Conservation (phyloP, 2,329 filamentous ascomycete genomes). For the Colletotrichum tofieldiae region DNA sequence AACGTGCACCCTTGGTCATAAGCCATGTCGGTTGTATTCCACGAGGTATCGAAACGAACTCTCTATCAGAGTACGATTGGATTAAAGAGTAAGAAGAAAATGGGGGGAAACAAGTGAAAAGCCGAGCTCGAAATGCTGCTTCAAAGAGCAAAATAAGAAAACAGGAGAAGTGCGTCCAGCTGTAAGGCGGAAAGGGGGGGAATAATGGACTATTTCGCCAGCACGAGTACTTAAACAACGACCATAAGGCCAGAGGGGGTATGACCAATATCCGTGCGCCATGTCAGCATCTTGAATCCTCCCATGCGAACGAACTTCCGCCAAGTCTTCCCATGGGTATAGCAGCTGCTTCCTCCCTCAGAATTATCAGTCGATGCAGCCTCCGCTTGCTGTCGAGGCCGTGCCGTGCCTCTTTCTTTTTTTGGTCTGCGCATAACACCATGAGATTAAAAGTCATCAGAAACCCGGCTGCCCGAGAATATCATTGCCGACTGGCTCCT, state of each 20-base stretch:
- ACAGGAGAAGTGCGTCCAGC: constrained; percentile 59
- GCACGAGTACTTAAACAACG: constrained; percentile 39
- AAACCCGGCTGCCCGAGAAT: constrained; percentile 35
- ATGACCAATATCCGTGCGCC: constrained; percentile 38
- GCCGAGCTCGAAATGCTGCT: constrained; percentile 47
- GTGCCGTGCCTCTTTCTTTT: constrained; percentile 32
- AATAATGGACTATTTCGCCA: constrained; percentile 42
- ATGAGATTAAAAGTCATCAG: constrained; percentile 43
- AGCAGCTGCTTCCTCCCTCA: constrained; percentile 14
- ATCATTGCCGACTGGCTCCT: constrained; percentile 41
- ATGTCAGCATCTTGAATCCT: constrained; percentile 31
- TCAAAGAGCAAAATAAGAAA: constrained; percentile 52
- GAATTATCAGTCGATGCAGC: constrained; percentile 32
- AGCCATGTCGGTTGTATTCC: constrained; percentile 43
- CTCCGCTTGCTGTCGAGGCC: constrained; percentile 30
- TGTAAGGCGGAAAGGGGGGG: constrained; percentile 52
- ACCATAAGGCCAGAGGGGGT: constrained; percentile 31
- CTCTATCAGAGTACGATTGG: constrained; percentile 57
- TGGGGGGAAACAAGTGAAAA: constrained; percentile 40
- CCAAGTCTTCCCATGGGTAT: constrained; percentile 22
- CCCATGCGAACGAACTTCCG: constrained; percentile 24
- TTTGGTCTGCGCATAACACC: constrained; percentile 43
- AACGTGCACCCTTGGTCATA: constrained; percentile 48
- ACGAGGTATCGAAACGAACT: constrained; percentile 61
- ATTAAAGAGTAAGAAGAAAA: constrained; percentile 50